Percentiles rank a stretch among this genome's conserved stretches.
phyloP scores from a whole-genome alignment of 148 eudicot genomes.

The Camellia granthamiana region DNA sequence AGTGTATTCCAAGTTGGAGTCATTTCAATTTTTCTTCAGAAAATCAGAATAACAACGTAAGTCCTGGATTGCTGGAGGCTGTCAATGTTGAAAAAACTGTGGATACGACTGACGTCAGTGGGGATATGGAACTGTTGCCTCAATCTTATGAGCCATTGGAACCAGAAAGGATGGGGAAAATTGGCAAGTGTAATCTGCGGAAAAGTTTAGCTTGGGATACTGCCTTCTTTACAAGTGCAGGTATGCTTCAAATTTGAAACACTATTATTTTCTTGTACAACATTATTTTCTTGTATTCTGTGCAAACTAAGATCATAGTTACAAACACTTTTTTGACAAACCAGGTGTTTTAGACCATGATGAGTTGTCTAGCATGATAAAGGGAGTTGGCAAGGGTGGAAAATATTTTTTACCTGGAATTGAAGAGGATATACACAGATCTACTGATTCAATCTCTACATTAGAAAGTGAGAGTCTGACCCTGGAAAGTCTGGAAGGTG shows the following conservation, averaged over 20 bases:
- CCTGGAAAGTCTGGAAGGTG: conserved; percentile 74
- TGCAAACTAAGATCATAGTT: conserved; percentile 2
- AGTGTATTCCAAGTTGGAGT: not conserved
- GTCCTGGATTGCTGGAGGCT: conserved; percentile 8
- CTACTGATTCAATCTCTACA: conserved; percentile 77
- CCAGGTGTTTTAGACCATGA: conserved; percentile 89
- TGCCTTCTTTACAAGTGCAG: conserved; percentile 88
- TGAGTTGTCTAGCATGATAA: conserved; percentile 83
- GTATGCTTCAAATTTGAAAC: conserved; percentile 33
- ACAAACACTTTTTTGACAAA: conserved; percentile 7
- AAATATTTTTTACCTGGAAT: conserved; percentile 60
- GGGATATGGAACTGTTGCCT: conserved; percentile 23
- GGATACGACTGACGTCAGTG: not conserved
- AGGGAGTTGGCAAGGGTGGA: conserved; percentile 44
- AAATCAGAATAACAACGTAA: not conserved
- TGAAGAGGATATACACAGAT: conserved; percentile 72
- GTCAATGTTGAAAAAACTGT: conserved; percentile 22
- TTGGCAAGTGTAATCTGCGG: conserved; percentile 67
- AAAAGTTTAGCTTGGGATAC: conserved; percentile 99
- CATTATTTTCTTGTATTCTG: not conserved
- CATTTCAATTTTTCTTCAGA: conserved; percentile 15
- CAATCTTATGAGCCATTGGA: conserved; percentile 41
- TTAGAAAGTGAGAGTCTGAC: conserved; percentile 74
- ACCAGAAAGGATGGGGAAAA: conserved; percentile 34
- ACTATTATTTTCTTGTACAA: not conserved